A percentile compares a stretch with the other conserved stretches of the same genome.
Conservation (phyloP, 805 yeast genomes). For the Jamesozyma piceae region DNA sequence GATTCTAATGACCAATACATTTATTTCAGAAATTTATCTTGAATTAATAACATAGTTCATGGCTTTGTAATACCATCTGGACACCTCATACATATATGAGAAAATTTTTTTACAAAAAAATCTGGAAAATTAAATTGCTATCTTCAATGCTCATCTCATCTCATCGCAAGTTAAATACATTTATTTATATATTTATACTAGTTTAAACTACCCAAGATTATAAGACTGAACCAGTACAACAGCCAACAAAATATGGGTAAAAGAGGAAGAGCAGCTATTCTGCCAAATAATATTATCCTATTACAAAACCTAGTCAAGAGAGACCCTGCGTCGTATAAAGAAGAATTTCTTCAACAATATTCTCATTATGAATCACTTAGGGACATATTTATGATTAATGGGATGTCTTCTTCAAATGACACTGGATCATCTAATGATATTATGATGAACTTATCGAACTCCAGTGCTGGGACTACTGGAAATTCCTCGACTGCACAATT, state of each 20-base stretch:
- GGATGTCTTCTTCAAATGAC: constrained; percentile 8
- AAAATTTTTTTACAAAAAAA: constrained; percentile 4
- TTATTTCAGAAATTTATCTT: too few relatives aligned
- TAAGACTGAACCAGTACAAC: neutral
- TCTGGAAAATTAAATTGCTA: too few relatives aligned
- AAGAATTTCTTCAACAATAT: constrained; percentile 87
- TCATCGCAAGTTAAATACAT: constrained; percentile 7
- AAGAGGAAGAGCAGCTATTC: constrained; percentile 81
- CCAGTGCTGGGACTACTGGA: constrained; percentile 28
- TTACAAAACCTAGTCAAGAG: constrained; percentile 87
- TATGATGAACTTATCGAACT: constrained; percentile 18
- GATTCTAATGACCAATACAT: too few relatives aligned
- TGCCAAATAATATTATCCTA: constrained; percentile 86
- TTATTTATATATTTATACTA: neutral
- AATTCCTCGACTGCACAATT: constrained; percentile 38
- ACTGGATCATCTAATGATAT: constrained; percentile 7
- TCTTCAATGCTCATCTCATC: constrained; percentile 21
- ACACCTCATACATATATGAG: too few relatives aligned
- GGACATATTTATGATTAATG: constrained; percentile 71
- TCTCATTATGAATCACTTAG: constrained; percentile 85
- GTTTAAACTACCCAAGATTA: neutral
- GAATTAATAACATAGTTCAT: too few relatives aligned
- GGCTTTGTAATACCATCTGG: too few relatives aligned
- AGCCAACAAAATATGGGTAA: constrained; percentile 53
- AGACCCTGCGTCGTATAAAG: constrained; percentile 89